Evolutionary conservation across 1,139 yeast genomes (phyloP).

Genomic region (Pichia sp.): DNA sequence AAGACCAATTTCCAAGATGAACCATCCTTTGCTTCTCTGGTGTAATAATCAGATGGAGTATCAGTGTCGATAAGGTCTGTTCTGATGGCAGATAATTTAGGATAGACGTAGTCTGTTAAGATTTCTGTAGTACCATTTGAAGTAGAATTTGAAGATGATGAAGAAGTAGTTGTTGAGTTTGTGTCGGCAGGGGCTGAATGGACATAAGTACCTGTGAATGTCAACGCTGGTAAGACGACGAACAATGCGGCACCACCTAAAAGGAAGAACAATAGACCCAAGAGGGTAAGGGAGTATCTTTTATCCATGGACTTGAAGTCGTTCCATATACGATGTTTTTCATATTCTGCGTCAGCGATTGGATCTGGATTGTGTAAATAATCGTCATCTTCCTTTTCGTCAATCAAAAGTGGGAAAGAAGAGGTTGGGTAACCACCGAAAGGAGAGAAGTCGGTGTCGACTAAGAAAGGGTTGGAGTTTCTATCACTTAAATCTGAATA

Average conservation of each 20-base stretch:
- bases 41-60: slow-evolving; percentile 45
- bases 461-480: slow-evolving; percentile 30
- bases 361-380: slow-evolving; percentile 94
- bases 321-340: slow-evolving; percentile 55
- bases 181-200: not conserved
- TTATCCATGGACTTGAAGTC: slow-evolving; percentile 62
- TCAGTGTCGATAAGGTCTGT: slow-evolving; percentile 52
- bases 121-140: slow-evolving; percentile 29
- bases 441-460: slow-evolving; percentile 62
- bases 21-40: slow-evolving; percentile 43
- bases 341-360: slow-evolving; percentile 77
- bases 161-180: too few species aligned
- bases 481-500: slow-evolving; percentile 20
- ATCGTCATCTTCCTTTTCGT: slow-evolving; percentile 91
- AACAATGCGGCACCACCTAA: slow-evolving; percentile 65
- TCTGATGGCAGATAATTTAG: slow-evolving; percentile 50
- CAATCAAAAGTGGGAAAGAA: slow-evolving; percentile 79
- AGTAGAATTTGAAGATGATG: too few species aligned
- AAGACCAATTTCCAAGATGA: slow-evolving; percentile 52
- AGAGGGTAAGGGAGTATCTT: slow-evolving; percentile 55
- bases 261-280: slow-evolving; percentile 56
- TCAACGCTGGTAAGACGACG: slow-evolving; percentile 69
- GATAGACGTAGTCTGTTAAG: slow-evolving; percentile 49
- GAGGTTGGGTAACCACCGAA: slow-evolving; percentile 95
- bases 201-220: slow-evolving; percentile 63